Evolutionary conservation across 2,329 filamentous ascomycete species (phyloP).

Genomic region (Cytospora schulzeri): DNA sequence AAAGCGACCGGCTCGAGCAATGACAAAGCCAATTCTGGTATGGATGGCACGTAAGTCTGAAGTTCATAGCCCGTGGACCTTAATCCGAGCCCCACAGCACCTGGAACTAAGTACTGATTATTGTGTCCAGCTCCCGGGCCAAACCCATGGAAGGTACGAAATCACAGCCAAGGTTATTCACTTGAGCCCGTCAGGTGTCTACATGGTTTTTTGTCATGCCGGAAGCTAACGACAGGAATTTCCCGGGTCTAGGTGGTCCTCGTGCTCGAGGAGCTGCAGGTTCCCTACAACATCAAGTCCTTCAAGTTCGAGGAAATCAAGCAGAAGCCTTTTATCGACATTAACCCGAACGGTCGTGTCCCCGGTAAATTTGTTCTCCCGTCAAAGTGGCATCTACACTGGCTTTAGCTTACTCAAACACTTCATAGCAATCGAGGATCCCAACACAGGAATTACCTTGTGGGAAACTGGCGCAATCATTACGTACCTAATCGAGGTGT

Average conservation of each 20-base stretch:
- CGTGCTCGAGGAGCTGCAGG: slow-evolving; percentile 1
- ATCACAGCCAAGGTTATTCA: background rate
- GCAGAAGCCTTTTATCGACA: slow-evolving; percentile 1
- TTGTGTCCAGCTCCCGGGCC: background rate
- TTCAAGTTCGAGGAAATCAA: slow-evolving; percentile 6
- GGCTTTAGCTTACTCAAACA: slow-evolving; percentile 27
- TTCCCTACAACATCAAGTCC: background rate
- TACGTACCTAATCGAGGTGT: slow-evolving; percentile 45
- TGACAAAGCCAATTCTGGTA: slow-evolving; percentile 5
- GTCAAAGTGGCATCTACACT: background rate
- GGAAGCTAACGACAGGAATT: background rate
- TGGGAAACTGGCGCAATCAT: slow-evolving; percentile 51
- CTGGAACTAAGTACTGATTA: background rate
- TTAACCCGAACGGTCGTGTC: slow-evolving; percentile 28
- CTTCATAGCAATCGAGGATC: slow-evolving; percentile 45
- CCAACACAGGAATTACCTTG: slow-evolving; percentile 45
- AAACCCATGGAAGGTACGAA: background rate
- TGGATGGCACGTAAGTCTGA: slow-evolving; percentile 13
- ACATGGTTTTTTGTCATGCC: background rate
- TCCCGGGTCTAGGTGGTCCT: background rate
- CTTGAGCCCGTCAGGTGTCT: background rate
- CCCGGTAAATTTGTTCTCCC: slow-evolving; percentile 33
- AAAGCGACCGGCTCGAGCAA: background rate
- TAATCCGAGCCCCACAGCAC: background rate
- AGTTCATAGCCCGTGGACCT: background rate